phyloP scores from a whole-genome alignment of 148 eudicot species.

The Diospyros kaki region DNA sequence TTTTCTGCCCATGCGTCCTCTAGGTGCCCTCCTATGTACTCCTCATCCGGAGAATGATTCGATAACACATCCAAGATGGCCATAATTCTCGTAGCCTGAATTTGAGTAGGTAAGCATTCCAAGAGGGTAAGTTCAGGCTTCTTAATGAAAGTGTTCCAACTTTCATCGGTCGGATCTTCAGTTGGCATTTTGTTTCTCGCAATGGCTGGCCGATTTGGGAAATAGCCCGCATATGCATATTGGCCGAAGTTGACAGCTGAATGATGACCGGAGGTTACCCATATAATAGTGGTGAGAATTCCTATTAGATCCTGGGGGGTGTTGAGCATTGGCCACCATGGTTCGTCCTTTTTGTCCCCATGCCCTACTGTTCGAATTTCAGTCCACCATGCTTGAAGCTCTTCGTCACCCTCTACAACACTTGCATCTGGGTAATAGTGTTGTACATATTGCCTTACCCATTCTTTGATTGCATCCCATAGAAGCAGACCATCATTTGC shows the following conservation, averaged over 20 bases:
- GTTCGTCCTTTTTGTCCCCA: slow-evolving; percentile 62
- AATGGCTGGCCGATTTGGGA: slow-evolving; percentile 59
- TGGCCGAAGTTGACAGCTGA: slow-evolving; percentile 79
- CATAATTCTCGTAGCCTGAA: slow-evolving; percentile 53
- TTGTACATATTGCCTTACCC: slow-evolving; percentile 65
- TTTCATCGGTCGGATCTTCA: slow-evolving; percentile 42
- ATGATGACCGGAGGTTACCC: slow-evolving; percentile 85
- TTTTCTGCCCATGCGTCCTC: slow-evolving; percentile 49
- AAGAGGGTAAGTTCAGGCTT: slow-evolving; percentile 32
- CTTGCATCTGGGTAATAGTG: slow-evolving; percentile 44
- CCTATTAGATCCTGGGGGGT: slow-evolving; percentile 36
- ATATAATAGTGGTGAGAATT: slow-evolving; percentile 59
- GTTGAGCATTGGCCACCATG: slow-evolving; percentile 68
- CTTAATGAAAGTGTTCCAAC: slow-evolving; percentile 23
- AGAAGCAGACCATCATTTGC: slow-evolving; percentile 70
- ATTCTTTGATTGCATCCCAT: slow-evolving; percentile 60
- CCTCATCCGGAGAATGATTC: slow-evolving; percentile 64
- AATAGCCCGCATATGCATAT: slow-evolving; percentile 53
- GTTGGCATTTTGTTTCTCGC: slow-evolving; percentile 55
- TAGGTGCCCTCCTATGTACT: slow-evolving; percentile 48
- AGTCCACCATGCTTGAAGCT: slow-evolving; percentile 79
- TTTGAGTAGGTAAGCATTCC: slow-evolving; percentile 44
- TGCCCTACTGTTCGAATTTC: slow-evolving; percentile 65
- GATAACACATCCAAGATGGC: slow-evolving; percentile 50
- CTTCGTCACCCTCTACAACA: slow-evolving; percentile 40